Percentiles rank a stretch among this genome's conserved stretches.
These are phyloP conservation scores for Chloropicon primus DNA, from an alignment of 139 green algal species.

Conservation along the genomic window DNA sequence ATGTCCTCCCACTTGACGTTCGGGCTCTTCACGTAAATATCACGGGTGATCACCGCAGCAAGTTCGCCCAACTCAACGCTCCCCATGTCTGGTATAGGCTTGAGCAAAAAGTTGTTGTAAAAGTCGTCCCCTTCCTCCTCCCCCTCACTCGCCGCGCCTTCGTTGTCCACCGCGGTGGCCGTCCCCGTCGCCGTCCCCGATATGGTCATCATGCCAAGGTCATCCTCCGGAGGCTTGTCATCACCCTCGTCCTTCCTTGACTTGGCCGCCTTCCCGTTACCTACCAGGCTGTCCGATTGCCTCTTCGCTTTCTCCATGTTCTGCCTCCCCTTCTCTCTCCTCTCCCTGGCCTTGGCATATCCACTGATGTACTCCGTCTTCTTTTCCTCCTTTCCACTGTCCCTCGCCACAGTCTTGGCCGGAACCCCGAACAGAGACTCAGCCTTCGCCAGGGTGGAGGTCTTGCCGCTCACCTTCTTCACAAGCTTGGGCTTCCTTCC, in stretches of 20 bases:
- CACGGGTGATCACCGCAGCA: conserved; percentile 33
- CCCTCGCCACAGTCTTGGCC: background rate
- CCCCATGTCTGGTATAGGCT: conserved; percentile 31
- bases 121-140: conserved; percentile 17
- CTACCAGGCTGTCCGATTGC: background rate
- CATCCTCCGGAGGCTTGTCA: conserved; percentile 8
- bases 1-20: conserved; percentile 41
- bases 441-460: background rate
- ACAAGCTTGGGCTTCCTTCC: conserved; percentile 40
- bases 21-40: conserved; percentile 41
- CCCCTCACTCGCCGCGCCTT: background rate
- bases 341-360: background rate
- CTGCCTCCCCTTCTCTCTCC: background rate
- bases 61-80: conserved; percentile 41
- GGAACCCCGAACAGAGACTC: background rate
- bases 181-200: background rate
- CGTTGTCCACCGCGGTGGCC: background rate
- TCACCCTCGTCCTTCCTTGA: conserved; percentile 3
- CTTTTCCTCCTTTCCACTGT: background rate
- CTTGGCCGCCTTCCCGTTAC: background rate
- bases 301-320: background rate
- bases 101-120: conserved; percentile 33
- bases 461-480: conserved; percentile 2
- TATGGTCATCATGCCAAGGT: conserved; percentile 2
- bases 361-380: background rate